These are phyloP conservation scores for Parietaria judaica DNA, from an alignment of 306 rosid species.

Conservation along the genomic window DNA sequence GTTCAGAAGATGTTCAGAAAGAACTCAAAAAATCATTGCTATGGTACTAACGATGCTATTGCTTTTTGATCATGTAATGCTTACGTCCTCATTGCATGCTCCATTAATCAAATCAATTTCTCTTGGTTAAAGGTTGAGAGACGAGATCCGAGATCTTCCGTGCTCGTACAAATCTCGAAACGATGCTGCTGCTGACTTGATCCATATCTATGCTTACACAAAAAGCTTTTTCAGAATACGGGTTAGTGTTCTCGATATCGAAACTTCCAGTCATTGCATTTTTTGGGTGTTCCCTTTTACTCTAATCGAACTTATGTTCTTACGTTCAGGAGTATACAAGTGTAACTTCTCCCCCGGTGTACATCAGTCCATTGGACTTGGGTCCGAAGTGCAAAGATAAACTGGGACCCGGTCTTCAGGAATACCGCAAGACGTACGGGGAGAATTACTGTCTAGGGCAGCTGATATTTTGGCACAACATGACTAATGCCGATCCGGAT, in stretches of 20 bases:
- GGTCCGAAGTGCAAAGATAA: slow-evolving; percentile 84
- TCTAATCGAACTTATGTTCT: background rate
- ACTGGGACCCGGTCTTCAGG: slow-evolving; percentile 70
- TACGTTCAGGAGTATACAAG: slow-evolving; percentile 62
- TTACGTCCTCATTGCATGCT: slow-evolving; percentile 6
- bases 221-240: slow-evolving; percentile 77
- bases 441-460: slow-evolving; percentile 95
- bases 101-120: slow-evolving; percentile 6
- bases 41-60: slow-evolving; percentile 39
- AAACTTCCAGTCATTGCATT: background rate
- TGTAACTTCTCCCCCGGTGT: slow-evolving; percentile 91
- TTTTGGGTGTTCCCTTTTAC: too few species aligned
- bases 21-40: slow-evolving; percentile 71
- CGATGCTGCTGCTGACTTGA: slow-evolving; percentile 98
- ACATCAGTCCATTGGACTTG: slow-evolving; percentile 96
- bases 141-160: slow-evolving; percentile 75
- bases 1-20: slow-evolving; percentile 53
- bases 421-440: slow-evolving; percentile 79
- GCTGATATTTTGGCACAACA: slow-evolving; percentile 95
- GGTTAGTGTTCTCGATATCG: slow-evolving; percentile 35
- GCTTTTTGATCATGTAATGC: slow-evolving; percentile 5
- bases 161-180: slow-evolving; percentile 96
- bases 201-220: slow-evolving; percentile 89
- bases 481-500: slow-evolving; percentile 76
- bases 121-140: slow-evolving; percentile 73